Evolutionary conservation across 192 early-diverging fungal genomes (phyloP).

Genomic region (Lobulomyces angularis): DNA sequence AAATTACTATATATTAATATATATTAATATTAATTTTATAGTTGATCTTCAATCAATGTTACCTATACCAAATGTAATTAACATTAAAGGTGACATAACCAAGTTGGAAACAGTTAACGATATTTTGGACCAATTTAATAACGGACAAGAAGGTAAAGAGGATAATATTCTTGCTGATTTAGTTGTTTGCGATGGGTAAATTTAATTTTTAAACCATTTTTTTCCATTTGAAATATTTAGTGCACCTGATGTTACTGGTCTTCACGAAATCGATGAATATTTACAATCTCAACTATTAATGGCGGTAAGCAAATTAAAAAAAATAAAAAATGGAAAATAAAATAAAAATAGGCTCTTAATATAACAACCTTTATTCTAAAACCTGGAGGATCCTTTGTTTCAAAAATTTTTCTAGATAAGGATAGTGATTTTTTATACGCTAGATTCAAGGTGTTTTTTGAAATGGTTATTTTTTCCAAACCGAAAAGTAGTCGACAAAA

Average conservation of each 20-base stretch:
- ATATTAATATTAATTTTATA: no score
- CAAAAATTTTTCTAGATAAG: constrained; percentile 95
- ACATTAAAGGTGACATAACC: constrained; percentile 96
- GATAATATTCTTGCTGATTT: constrained; percentile 76
- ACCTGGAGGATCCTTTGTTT: constrained; percentile 86
- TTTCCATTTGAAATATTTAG: background rate
- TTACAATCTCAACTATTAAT: constrained; percentile 93
- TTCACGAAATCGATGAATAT: constrained; percentile 99
- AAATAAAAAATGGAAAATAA: background rate
- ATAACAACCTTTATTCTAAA: constrained; percentile 90
- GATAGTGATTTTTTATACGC: constrained; percentile 85
- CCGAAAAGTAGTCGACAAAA: constrained; percentile 85
- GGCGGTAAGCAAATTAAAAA: constrained; percentile 29
- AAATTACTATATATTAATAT: no score
- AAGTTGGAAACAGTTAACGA: constrained; percentile 82
- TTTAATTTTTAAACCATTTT: constrained; percentile 7
- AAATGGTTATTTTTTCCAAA: constrained; percentile 79
- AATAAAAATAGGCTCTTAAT: constrained; percentile 56
- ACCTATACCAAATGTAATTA: constrained; percentile 77
- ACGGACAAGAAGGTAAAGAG: no score
- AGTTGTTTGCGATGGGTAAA: constrained; percentile 62
- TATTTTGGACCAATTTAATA: constrained; percentile 84
- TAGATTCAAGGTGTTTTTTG: constrained; percentile 86
- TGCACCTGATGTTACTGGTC: constrained; percentile 64
- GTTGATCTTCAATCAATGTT: constrained; percentile 95